Conservation (phyloP, 805 yeast genomes). For the Pichia kluyveri region DNA sequence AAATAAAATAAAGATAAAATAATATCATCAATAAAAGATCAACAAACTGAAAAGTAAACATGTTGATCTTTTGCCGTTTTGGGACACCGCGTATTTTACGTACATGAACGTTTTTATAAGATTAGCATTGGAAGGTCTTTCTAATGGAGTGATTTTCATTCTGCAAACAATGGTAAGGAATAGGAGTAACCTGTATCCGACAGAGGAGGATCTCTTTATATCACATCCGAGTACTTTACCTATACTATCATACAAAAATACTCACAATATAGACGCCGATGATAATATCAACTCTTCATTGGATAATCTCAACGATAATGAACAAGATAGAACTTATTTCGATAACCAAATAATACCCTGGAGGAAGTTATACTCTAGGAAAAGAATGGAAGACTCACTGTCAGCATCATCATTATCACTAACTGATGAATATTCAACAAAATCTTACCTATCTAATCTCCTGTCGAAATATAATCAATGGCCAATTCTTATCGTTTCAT, state of each 20-base stretch:
- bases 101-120: no score
- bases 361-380: slow-evolving; percentile 1
- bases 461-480: slow-evolving; percentile 27
- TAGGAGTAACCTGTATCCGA: not conserved
- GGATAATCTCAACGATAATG: not conserved
- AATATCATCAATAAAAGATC: not conserved
- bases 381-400: slow-evolving; percentile 1
- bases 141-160: no score
- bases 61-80: not conserved
- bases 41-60: not conserved
- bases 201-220: slow-evolving; percentile 5
- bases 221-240: slow-evolving; percentile 1
- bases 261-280: not conserved
- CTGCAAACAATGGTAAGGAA: not conserved
- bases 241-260: not conserved
- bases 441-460: not conserved
- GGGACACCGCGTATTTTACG: not conserved
- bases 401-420: not conserved
- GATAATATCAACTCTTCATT: not conserved
- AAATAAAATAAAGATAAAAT: no score
- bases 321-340: not conserved
- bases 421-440: not conserved
- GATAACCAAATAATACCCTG: slow-evolving; percentile 6
- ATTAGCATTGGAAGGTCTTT: no score
- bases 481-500: slow-evolving; percentile 36